Evolutionary conservation across 495 filamentous ascomycete genomes (phyloP).

Genomic region (Hypoxylon rickii): DNA sequence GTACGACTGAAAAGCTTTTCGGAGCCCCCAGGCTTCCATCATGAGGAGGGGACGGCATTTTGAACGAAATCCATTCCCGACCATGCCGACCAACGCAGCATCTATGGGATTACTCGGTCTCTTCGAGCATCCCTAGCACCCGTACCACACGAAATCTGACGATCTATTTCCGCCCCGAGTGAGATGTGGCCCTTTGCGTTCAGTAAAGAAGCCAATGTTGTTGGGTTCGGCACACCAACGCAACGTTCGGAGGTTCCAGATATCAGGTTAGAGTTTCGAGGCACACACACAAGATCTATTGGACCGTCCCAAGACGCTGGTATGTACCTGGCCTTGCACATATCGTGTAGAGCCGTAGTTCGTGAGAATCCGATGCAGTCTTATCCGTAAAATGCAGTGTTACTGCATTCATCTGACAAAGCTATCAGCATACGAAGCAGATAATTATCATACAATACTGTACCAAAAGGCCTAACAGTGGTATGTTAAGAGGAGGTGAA

Average conservation of each 20-base stretch:
- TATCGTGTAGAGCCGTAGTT: no score
- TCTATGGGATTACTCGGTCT: neutral
- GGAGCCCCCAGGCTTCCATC: constrained; percentile 10
- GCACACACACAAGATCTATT: constrained; percentile 1
- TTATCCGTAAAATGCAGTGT: no score
- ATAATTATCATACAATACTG: no score
- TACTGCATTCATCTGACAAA: no score
- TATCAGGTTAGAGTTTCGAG: constrained; percentile 8
- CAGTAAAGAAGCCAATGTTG: constrained; percentile 2
- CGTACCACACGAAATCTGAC: neutral
- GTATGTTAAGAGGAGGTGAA: no score
- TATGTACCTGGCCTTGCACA: no score
- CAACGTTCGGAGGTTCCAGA: neutral
- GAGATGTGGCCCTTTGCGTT: neutral
- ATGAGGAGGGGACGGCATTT: neutral
- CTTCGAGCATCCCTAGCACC: neutral
- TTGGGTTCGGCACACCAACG: neutral
- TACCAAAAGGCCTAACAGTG: no score
- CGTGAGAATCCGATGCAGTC: no score
- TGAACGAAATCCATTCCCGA: constrained; percentile 9
- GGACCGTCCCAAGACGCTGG: constrained; percentile 3
- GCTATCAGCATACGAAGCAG: no score
- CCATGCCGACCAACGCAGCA: constrained; percentile 2
- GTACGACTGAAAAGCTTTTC: constrained; percentile 24
- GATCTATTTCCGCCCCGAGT: neutral